A percentile compares a stretch with the other conserved stretches of the same genome.
Conservation (phyloP, 768 basidiomycete species). For the Phaeotremella fagi region DNA sequence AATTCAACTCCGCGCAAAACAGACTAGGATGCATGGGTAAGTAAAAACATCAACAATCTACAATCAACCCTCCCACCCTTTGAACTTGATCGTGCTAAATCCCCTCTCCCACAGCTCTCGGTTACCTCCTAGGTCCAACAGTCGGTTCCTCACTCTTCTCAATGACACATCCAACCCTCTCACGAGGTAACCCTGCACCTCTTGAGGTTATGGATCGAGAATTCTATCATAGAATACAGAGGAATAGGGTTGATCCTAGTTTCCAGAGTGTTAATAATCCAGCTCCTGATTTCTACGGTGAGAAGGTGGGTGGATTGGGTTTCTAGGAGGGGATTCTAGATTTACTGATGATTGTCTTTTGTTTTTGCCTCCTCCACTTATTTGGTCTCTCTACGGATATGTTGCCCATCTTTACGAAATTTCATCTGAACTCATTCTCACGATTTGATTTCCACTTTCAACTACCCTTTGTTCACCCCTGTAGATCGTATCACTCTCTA, state of each 20-base stretch:
- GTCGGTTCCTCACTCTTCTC: conserved; percentile 46
- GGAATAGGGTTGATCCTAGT: conserved; percentile 46
- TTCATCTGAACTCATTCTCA: too few relatives aligned
- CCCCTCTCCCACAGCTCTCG: conserved; percentile 31
- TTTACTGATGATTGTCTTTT: too few relatives aligned
- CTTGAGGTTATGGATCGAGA: conserved; percentile 41
- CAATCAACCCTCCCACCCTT: too few relatives aligned
- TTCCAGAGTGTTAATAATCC: conserved; percentile 48
- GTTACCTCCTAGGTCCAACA: conserved; percentile 46
- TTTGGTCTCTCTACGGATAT: too few relatives aligned
- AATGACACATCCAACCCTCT: conserved; percentile 31
- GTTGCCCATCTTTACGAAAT: too few relatives aligned
- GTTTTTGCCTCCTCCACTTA: too few relatives aligned
- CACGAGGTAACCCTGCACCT: conserved; percentile 26
- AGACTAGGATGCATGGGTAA: conserved; percentile 43
- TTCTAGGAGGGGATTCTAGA: too few relatives aligned
- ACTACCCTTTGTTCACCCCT: background rate
- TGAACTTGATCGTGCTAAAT: too few relatives aligned
- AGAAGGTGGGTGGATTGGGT: conserved; percentile 31
- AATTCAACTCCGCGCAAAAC: too few relatives aligned
- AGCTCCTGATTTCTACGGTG: conserved; percentile 48
- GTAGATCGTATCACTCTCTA: conserved; percentile 44
- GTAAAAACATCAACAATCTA: too few relatives aligned
- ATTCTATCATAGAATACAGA: conserved; percentile 42
- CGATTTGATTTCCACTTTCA: background rate